Evolutionary conservation across 2,329 filamentous ascomycete species (phyloP), one percentile per base, ranked within the genome.

Genomic region (Xylaria sp.): DNA sequence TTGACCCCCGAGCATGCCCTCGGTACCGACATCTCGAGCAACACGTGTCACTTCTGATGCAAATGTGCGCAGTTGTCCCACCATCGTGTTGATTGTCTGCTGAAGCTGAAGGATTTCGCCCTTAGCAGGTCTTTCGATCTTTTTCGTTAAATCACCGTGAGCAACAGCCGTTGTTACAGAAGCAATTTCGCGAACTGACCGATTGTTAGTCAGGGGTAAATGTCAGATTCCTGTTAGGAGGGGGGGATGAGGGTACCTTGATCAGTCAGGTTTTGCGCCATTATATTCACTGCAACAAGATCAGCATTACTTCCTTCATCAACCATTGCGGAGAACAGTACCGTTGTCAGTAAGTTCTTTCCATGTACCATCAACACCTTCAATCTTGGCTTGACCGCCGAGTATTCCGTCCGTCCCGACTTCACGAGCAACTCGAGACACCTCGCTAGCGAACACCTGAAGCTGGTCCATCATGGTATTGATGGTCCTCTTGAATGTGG

Each of bases 401-500:
- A 98, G 90, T 71, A 96, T 91, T 78, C 95, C 95, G 81, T 98
- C 94, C 13, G 95, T 98, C 75, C 95, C 95, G 84, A 98, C 95
- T 82, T 98, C 95, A 80, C 94, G 92, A 62, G 95, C 95, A 74
- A 98, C 91, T 74, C 94, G 92, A 41, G 95, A 98, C 77, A 98
- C 95, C 83, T 98, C 94, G 81, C 93, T 97, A 73, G 95, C 95
- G 81, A 98, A 98, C 69, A 97, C 93, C 79, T 98, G 94, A 68
- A 98, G 87, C 81, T 98, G 95, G 79, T 98, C 95, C 89, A 98
- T 97, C 95, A 98, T 98, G 74, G 93, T 97, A 80, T 98, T 98
- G 84, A 98, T 98, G 71, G 95, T 98, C 76, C 94, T 91, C 83
- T 98, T 98, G 86, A 98, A 98, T 10, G 94, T 94, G 33, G 94